Base-by-base conservation (phyloP, 2,329 filamentous ascomycete genomes). In the Fusarium cyanostomum region DNA sequence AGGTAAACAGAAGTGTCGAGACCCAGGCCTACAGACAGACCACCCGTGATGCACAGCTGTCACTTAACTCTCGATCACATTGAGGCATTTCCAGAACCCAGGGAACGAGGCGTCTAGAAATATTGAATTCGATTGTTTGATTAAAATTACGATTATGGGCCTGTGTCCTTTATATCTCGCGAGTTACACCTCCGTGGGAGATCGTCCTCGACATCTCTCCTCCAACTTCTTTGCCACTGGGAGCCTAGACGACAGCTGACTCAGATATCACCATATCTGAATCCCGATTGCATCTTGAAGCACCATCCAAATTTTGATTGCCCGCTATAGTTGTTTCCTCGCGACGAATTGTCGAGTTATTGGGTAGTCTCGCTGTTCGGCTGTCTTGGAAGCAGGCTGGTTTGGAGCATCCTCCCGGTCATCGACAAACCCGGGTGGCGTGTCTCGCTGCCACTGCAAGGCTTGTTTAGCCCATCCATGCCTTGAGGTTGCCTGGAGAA, bases 1-100 rank as follows among this genome's bases (percentile, higher is more conserved):
- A 65, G 51, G 46, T 60, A 52, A 65, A 65, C 57, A 39, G 48
- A 45, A 66, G 46, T 45, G 56, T 65, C 45, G 30, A 59, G 62
- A 42, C 57, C 38, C 39, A 58, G 50, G 18, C 50, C 51, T 34
- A 51, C 34, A 57, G 44, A 64, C 27, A 48, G 56, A 52, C 56
- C 56, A 59, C 44, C 44, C 59, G 43, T 64, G 16, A 44, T 49
- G 38, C 37, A 38, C 38, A 27, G 28, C 49, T 45, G 34, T 30
- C 58, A 48, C 42, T 50, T 39, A n/a, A 42, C 30, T n/a, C 30
- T 16, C 30, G 13, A 21, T 50, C 28, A 26, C 46, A 24, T n/a
- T 18, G 41, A 35, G 33, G 16, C 41, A 54, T 38, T 50, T 12
- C 37, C 49, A 30, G 39, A 38, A 27, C 12, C n/a, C 21, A n/a